These are phyloP conservation scores for Kuraishia ogatae DNA, from an alignment of 805 yeast genomes.

Conservation along the genomic window DNA sequence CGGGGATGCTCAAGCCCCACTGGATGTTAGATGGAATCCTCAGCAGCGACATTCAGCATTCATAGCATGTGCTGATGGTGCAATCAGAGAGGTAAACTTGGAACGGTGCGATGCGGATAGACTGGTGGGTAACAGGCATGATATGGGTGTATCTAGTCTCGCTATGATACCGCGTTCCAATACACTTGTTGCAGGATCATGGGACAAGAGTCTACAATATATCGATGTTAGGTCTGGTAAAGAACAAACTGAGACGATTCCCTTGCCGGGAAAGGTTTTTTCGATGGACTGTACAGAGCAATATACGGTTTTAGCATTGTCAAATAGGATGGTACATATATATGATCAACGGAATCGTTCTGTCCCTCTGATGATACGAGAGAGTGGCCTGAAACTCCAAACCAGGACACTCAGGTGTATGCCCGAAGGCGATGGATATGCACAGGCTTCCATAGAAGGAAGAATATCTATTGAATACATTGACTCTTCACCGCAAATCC, in stretches of 20 bases:
- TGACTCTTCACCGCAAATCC: conserved; percentile 34
- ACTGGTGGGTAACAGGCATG: conserved; percentile 23
- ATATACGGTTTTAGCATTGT: conserved; percentile 43
- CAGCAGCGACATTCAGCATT: not conserved
- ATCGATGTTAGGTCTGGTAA: conserved; percentile 31
- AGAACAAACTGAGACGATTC: conserved; percentile 9
- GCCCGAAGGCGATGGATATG: conserved; percentile 52
- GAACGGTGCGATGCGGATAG: conserved; percentile 27
- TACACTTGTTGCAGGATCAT: conserved; percentile 45
- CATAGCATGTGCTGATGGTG: conserved; percentile 44
- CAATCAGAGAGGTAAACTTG: conserved; percentile 40
- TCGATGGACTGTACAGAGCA: conserved; percentile 48
- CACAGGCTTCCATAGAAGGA: conserved; percentile 72
- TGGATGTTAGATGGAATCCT: not conserved
- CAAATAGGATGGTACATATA: conserved; percentile 43
- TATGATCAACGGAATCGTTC: conserved; percentile 43
- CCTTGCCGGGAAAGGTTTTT: conserved; percentile 42
- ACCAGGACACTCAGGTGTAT: conserved; percentile 46
- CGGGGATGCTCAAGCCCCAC: not conserved
- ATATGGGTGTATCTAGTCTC: conserved; percentile 30
- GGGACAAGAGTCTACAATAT: conserved; percentile 46
- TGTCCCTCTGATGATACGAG: conserved; percentile 40
- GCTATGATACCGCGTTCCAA: conserved; percentile 17
- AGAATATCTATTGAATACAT: conserved; percentile 68
- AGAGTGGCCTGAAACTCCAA: conserved; percentile 61